A percentile compares a stretch with the other conserved stretches of the same genome.
Evolutionary conservation across 352 stramenopile species (phyloP).

Genomic region (Poterioochromonas sp.): DNA sequence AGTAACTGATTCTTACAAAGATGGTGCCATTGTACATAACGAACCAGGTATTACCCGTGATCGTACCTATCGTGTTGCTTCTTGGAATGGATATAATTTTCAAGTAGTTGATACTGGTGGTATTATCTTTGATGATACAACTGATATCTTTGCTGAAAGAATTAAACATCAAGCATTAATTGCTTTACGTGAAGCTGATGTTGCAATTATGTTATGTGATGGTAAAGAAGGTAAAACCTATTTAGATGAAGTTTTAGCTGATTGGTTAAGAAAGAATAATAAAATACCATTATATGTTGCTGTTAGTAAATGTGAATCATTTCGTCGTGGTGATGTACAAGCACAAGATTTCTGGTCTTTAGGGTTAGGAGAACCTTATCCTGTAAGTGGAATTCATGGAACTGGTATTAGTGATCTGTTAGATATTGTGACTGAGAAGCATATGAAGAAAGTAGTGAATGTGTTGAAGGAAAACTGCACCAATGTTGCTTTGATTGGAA

Average conservation of each 20-base stretch:
- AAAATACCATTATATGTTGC: conserved; percentile 59
- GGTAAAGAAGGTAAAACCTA: conserved; percentile 55
- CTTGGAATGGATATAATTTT: conserved; percentile 51
- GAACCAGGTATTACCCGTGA: conserved; percentile 69
- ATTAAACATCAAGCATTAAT: conserved; percentile 53
- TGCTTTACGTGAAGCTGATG: conserved; percentile 60
- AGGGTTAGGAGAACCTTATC: conserved; percentile 62
- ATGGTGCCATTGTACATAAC: conserved; percentile 65
- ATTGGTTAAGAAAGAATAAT: conserved; percentile 55
- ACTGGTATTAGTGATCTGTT: conserved; percentile 60
- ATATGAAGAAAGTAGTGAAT: conserved; percentile 54
- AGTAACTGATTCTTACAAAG: conserved; percentile 46
- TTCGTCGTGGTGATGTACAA: conserved; percentile 34
- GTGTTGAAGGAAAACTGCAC: conserved; percentile 49
- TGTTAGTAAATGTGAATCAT: conserved; percentile 73
- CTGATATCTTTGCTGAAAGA: conserved; percentile 58
- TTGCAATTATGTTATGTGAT: conserved; percentile 66
- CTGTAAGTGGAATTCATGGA: conserved; percentile 62
- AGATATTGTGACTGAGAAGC: conserved; percentile 54
- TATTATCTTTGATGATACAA: conserved; percentile 65
- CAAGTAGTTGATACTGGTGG: conserved; percentile 67
- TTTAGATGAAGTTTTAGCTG: conserved; percentile 60
- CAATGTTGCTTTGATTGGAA: conserved; percentile 70
- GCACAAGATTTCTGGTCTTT: conserved; percentile 66
- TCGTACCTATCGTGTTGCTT: conserved; percentile 58